Base-by-base conservation (phyloP, 2,329 filamentous ascomycete species). In the Cercospora citrullina region DNA sequence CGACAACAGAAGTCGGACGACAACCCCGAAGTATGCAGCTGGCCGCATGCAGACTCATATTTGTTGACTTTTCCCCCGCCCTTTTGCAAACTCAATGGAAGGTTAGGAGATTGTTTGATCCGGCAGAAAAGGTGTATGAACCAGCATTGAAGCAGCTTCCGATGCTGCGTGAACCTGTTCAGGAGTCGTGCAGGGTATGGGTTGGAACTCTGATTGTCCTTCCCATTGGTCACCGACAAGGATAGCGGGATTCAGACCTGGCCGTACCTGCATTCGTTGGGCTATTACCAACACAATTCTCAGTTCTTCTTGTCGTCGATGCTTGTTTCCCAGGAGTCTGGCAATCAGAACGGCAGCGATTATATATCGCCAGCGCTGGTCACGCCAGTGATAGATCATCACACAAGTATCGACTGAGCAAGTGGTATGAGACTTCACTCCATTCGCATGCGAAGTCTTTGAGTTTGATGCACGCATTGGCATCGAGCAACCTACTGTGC, bases 81-180 rank as follows among this genome's bases (percentile, higher is more conserved):
- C n/a, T 16, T 21, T n/a, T 30, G 48, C 26, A 42, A 64, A 64
- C 61, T 64, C 51, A 64, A 64, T 64, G 62, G 51, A 59, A 8
- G 62, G 23, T 21, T 36, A 58, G 51, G 62, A 64, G 36, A 64
- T 58, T 64, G 62, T 42, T 14, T n/a, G 14, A 55, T 51, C 33
- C 6, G 23, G 21, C n/a, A 30, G 5, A 9, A 42, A 42, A 14
- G 12, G 16, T 62, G 33, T 51, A 26, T 39, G 39, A 28, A 45
- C 23, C 39, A 28, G 60, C 60, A 62, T 30, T 28, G 21, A 14
- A 28, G 39, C 21, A 51, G 36, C 21, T 62, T 5, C n/a, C 26
- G 26, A 16, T 36, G 23, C 33, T 57, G 48, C 48, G 14, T 30
- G 48, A 42, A 39, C 48, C 51, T 42, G 28, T 57, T 57, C 62